Evolutionary conservation across 768 basidiomycete genomes (phyloP).

Genomic region (Pleurotus platypus): DNA sequence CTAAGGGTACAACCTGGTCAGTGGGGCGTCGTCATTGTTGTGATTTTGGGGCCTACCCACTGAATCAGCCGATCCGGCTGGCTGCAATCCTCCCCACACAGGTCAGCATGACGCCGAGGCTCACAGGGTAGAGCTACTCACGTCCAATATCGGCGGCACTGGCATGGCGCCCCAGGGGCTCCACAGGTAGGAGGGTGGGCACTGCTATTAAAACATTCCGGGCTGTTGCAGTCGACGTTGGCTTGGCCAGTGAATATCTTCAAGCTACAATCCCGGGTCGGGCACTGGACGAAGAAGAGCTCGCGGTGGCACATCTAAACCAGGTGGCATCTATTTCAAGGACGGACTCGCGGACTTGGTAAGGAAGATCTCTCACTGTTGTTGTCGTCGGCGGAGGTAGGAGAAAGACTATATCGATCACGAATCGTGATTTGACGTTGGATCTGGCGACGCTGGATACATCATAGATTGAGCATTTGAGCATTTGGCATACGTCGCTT

Average conservation of each 20-base stretch:
- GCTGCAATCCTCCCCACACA: not conserved
- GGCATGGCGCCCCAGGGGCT: slow-evolving; percentile 25
- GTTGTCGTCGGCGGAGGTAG: slow-evolving; percentile 52
- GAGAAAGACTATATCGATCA: slow-evolving; percentile 33
- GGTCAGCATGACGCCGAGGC: not conserved
- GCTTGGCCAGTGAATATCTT: slow-evolving; percentile 38
- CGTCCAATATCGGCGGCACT: slow-evolving; percentile 56
- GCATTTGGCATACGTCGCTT: not conserved
- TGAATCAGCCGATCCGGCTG: slow-evolving; percentile 50
- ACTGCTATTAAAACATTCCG: slow-evolving; percentile 42
- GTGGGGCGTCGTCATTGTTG: slow-evolving; percentile 4
- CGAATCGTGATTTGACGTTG: slow-evolving; percentile 31
- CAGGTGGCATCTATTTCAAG: slow-evolving; percentile 15
- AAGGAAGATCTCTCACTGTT: slow-evolving; percentile 23
- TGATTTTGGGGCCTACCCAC: slow-evolving; percentile 32
- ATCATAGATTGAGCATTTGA: slow-evolving; percentile 23
- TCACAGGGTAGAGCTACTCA: not conserved
- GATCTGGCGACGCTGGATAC: slow-evolving; percentile 25
- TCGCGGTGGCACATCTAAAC: slow-evolving; percentile 60
- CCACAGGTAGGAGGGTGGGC: slow-evolving; percentile 47
- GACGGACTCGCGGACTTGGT: slow-evolving; percentile 20
- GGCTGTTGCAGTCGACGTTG: slow-evolving; percentile 50
- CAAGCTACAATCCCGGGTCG: slow-evolving; percentile 45
- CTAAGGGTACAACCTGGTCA: slow-evolving; percentile 9
- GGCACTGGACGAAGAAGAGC: slow-evolving; percentile 48